These are phyloP conservation scores for Verticillium longisporum DNA, from an alignment of 2,329 filamentous ascomycete genomes.

Conservation along the genomic window DNA sequence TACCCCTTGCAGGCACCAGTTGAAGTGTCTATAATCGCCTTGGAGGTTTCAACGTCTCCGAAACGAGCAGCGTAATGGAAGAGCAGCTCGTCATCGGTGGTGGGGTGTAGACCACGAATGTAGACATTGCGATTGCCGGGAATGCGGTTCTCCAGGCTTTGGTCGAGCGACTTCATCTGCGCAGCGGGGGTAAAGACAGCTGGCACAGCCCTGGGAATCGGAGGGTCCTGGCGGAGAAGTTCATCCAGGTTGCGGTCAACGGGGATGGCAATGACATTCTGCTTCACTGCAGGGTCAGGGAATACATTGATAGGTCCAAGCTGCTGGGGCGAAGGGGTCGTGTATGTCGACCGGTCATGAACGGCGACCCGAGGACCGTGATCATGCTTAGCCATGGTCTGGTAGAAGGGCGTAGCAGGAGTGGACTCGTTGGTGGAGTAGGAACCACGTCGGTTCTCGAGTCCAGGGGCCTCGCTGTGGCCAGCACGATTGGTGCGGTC, in stretches of 20 bases:
- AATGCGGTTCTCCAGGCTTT: constrained; percentile 88
- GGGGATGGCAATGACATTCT: constrained; percentile 22
- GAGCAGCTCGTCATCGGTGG: constrained; percentile 88
- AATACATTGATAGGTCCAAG: constrained; percentile 35
- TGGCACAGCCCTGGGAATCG: constrained; percentile 81
- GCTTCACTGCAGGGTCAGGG: constrained; percentile 34
- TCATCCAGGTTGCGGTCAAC: constrained; percentile 52
- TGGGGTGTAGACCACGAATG: constrained; percentile 90
- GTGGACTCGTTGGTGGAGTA: constrained; percentile 64
- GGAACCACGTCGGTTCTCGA: constrained; percentile 60
- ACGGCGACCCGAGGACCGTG: constrained; percentile 51
- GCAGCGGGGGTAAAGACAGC: constrained; percentile 82
- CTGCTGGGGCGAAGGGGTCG: constrained; percentile 60
- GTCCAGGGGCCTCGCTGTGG: constrained; percentile 45
- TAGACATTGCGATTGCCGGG: constrained; percentile 95
- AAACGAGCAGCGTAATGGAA: constrained; percentile 79
- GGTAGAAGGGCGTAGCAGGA: constrained; percentile 59
- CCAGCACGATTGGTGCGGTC: constrained; percentile 35
- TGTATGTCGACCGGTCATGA: constrained; percentile 58
- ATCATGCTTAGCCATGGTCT: constrained; percentile 50
- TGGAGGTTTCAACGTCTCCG: constrained; percentile 90
- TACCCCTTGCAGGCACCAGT: constrained; percentile 96
- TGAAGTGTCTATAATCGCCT: constrained; percentile 94
- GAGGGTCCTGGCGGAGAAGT: constrained; percentile 67
- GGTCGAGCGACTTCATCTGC: constrained; percentile 82